Evolutionary conservation across 2,329 filamentous ascomycete genomes (phyloP), one percentile per base, ranked within the genome.

Genomic region (Cercospora sesami): DNA sequence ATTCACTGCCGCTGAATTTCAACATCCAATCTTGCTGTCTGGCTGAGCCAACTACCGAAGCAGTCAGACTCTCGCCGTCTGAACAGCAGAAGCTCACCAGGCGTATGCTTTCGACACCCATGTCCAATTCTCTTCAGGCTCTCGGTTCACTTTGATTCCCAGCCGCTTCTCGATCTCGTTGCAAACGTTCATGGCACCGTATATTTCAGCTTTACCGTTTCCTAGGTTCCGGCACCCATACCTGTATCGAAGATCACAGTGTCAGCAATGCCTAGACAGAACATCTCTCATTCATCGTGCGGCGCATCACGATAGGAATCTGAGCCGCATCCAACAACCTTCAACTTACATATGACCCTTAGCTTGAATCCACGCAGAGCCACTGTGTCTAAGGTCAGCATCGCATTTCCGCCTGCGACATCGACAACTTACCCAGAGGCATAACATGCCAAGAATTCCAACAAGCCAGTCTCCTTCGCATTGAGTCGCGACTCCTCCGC

Each of bases 381-480:
- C 69, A 36, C 69, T 70, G 31, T 23, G 5, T 36, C 42, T 14
- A n/a, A 16, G 28, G 61, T 67, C 26, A 67, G 48, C 57, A 23
- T 28, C 14, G 16, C 10, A 5, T 16, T 55, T 48, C 39, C 12
- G 31, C 36, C 33, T 5, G 23, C 26, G 12, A n/a, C 60, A 48
- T 30, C 28, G 61, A n/a, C 2, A 28, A 63, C 63, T 33, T 58
- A 70, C 68, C 68, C 71, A n/a, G 65, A 63, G 5, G 69, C 71
- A 65, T 71, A 72, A 61, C 71, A 72, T 16, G 69, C 71, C 48
- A 72, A 21, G 28, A 72, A 72, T 36, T 72, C 69, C 16, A 72
- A 39, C 64, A 72, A 18, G 1, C 67, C 67, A 10, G 71, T 72
- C 39, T 72, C 71, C 58, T 71, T 72, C 9, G 67, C 67, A 36